Percentiles rank a stretch among this genome's conserved stretches.
Conservation (phyloP, 148 eudicot genomes). For the Drosera capensis region DNA sequence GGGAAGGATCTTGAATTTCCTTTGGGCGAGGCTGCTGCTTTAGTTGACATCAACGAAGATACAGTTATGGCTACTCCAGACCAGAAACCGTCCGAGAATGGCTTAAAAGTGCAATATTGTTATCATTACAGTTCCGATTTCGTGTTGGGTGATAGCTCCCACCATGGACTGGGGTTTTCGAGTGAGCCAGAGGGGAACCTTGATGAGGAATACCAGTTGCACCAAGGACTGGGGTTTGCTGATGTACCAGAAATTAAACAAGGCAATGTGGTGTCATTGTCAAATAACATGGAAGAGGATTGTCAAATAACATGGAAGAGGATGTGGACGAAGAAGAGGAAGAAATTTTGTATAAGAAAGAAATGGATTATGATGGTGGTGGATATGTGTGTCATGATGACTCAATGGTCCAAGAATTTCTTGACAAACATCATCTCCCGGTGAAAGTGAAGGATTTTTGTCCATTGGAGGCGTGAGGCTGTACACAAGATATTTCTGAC, state of each 20-base stretch:
- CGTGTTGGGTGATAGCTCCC: constrained; percentile 47
- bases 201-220: constrained; percentile 16
- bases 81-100: constrained; percentile 19
- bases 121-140: constrained; percentile 45
- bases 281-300: no score
- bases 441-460: constrained; percentile 50
- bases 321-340: constrained; percentile 15
- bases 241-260: constrained; percentile 16
- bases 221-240: constrained; percentile 69
- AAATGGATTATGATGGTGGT: constrained; percentile 24
- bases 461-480: constrained; percentile 73
- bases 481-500: constrained; percentile 66
- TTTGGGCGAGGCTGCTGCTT: no score
- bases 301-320: constrained; percentile 19
- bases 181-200: constrained; percentile 19
- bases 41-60: constrained; percentile 26
- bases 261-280: constrained; percentile 9
- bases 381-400: constrained; percentile 14
- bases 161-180: constrained; percentile 17
- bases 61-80: constrained; percentile 41
- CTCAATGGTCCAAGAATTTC: constrained; percentile 19
- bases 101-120: constrained; percentile 23
- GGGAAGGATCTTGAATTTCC: no score
- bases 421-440: constrained; percentile 17
- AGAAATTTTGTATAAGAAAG: constrained; percentile 28